A percentile compares a stretch with the other conserved stretches of the same genome.
These are phyloP conservation scores for Ormosia emarginata DNA, from an alignment of 306 rosid genomes.

Conservation along the genomic window DNA sequence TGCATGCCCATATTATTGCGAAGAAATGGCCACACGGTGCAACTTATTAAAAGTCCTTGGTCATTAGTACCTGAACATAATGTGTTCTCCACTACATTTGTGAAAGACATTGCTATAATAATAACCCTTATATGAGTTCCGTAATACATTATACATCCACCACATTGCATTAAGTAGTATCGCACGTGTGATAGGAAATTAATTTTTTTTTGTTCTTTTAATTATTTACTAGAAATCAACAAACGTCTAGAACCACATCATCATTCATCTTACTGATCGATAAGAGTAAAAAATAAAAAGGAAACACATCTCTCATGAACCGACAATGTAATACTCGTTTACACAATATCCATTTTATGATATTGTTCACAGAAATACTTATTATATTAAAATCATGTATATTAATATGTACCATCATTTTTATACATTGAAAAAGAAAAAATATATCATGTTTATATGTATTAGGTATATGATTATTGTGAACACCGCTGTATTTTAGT, in stretches of 20 bases:
- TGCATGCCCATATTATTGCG: slow-evolving; percentile 42
- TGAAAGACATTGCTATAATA: slow-evolving; percentile 12
- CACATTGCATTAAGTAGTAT: not conserved
- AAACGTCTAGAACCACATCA: not conserved
- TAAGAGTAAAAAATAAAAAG: not conserved
- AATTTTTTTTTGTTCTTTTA: not conserved
- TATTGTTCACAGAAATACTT: not conserved
- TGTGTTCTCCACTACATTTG: slow-evolving; percentile 32
- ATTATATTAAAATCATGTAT: too few relatives aligned
- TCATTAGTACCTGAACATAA: slow-evolving; percentile 24
- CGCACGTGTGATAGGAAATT: slow-evolving; percentile 12
- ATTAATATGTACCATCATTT: too few relatives aligned
- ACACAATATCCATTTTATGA: not conserved
- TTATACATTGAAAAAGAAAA: too few relatives aligned
- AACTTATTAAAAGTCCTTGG: slow-evolving; percentile 27
- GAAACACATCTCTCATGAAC: not conserved
- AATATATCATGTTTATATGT: too few relatives aligned
- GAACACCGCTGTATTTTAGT: too few relatives aligned
- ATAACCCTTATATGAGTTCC: slow-evolving; percentile 13
- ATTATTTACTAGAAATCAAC: not conserved
- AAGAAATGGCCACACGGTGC: slow-evolving; percentile 46
- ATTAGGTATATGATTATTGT: too few relatives aligned
- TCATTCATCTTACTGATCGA: not conserved
- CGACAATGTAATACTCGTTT: not conserved
- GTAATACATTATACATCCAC: slow-evolving; percentile 1